Base-by-base conservation (phyloP, 306 rosid species). In the Begonia loranthoides region DNA sequence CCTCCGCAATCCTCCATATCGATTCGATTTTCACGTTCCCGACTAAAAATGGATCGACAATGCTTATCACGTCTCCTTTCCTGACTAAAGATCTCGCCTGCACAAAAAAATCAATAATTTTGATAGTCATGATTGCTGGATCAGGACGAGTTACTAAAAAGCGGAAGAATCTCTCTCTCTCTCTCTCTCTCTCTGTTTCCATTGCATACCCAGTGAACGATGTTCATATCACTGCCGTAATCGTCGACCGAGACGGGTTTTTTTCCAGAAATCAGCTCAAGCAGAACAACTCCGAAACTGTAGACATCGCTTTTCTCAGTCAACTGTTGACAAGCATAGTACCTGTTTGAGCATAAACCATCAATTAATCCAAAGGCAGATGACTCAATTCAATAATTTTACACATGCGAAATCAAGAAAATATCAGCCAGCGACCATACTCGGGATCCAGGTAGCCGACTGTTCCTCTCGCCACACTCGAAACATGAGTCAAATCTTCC, bases 381-480 rank as follows among this genome's bases (percentile, higher is more conserved):
- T 7, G 9, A 5, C 36, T 28, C 1, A 28, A 4, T 28, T 28
- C 36, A 28, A 28, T 28, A 28, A 28, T 28, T 7, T 28, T 28
- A 28, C 9, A 8, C 3, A 19, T 2, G 22, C 3, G 3, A 28
- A 28, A 28, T 28, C 0, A 28, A 28, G 36, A 28, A 7, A 7
- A 28, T 7, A 28, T 4, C 36, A 28, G 9, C 9, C 9, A 0
- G 36, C 36, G 9, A 28, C 62, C 94, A 80, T 80, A 90, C 99
- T 90, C 99, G 28, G 99, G 95, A 71, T 90, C 99, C 56, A 90
- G 65, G 70, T 86, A 90, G 59, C 99, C 99, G 14, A 90, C 86
- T 10, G 95, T 90, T 70, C 99, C 95, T 43, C 92, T 56, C 56
- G 99, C 95, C 52, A 86, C 77, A 63, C 95, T 90, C 45, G 99